Conservation (phyloP, 2,329 filamentous ascomycete species). For the Clathrospora elynae region DNA sequence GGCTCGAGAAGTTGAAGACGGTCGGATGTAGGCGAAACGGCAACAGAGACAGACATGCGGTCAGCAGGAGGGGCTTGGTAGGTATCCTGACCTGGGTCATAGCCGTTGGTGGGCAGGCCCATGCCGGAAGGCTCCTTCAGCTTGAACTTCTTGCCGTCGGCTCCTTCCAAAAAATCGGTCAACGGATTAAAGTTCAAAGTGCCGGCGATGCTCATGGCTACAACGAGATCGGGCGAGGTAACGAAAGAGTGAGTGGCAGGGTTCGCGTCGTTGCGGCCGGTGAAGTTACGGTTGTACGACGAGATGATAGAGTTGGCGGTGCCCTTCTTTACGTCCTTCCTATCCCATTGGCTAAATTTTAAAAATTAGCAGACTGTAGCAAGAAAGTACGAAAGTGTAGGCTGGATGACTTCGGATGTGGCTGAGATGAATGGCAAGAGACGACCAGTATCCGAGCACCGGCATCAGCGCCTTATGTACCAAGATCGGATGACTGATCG, state of each 20-base stretch:
- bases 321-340: conserved; percentile 91
- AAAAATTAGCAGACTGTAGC: conserved; percentile 6
- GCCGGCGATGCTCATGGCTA: conserved; percentile 83
- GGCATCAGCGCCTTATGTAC: too few relatives aligned
- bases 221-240: conserved; percentile 85
- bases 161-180: conserved; percentile 88
- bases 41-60: conserved; percentile 72
- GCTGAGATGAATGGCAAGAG: too few relatives aligned
- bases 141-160: conserved; percentile 95
- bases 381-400: conserved; percentile 49
- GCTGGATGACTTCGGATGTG: too few relatives aligned
- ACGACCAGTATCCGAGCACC: too few relatives aligned
- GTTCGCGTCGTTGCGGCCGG: conserved; percentile 95
- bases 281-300: conserved; percentile 99
- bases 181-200: conserved; percentile 92
- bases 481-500: too few relatives aligned
- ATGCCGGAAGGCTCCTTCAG: conserved; percentile 79
- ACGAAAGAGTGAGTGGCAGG: conserved; percentile 93
- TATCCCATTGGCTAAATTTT: conserved; percentile 79
- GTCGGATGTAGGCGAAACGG: conserved; percentile 86
- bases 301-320: conserved; percentile 95
- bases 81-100: conserved; percentile 88
- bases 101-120: conserved; percentile 79
- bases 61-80: conserved; percentile 93
- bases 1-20: conserved; percentile 90